Conservation (phyloP, 345 rosid species). For the Eucalyptus dawsonii region DNA sequence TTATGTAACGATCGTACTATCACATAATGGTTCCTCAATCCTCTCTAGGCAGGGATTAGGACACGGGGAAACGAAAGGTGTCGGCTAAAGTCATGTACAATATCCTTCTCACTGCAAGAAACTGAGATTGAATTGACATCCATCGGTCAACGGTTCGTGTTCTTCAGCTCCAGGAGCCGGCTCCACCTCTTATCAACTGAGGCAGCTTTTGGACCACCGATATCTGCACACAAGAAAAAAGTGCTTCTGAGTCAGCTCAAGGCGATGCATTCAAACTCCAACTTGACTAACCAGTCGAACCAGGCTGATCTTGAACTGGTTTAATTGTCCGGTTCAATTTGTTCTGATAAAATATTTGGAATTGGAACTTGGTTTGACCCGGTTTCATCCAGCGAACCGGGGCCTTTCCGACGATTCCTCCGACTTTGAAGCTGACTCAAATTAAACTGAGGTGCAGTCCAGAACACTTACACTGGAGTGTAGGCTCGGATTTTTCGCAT, state of each 20-base stretch:
- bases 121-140: not conserved
- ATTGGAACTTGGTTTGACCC: not conserved
- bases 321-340: not conserved
- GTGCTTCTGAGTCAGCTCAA: not conserved
- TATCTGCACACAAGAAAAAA: slow-evolving; percentile 16
- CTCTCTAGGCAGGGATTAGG: not conserved
- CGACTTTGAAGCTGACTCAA: not conserved
- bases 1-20: not conserved
- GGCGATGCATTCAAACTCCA: not conserved
- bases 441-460: not conserved
- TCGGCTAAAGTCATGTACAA: not conserved
- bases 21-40: not conserved
- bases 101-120: not conserved
- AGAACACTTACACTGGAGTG: slow-evolving; percentile 28
- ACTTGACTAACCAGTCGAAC: not conserved
- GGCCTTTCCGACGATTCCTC: not conserved
- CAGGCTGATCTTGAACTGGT: not conserved
- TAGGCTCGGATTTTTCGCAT: slow-evolving; percentile 57
- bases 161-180: slow-evolving; percentile 65
- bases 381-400: not conserved
- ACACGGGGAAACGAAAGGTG: not conserved
- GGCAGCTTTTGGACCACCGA: slow-evolving; percentile 33
- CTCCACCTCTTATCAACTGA: slow-evolving; percentile 69
- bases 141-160: not conserved
- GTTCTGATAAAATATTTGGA: not conserved